These are phyloP conservation scores for Exophiala phaeomuriformis DNA, from an alignment of 2,329 filamentous ascomycete genomes.

Conservation along the genomic window DNA sequence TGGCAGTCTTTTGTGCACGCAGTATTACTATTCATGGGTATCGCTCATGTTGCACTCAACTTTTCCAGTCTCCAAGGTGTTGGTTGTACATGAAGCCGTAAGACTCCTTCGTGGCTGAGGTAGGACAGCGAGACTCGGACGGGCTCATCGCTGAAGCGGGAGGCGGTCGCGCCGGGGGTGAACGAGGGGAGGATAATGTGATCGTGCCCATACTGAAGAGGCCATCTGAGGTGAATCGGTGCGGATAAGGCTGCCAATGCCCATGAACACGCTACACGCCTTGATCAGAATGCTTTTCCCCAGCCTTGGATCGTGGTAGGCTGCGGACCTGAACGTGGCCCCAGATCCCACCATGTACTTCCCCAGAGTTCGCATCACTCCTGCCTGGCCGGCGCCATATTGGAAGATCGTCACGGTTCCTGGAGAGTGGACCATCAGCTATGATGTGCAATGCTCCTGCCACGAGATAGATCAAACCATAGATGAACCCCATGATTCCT, in stretches of 20 bases:
- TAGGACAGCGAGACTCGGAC: neutral
- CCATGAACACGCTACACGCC: conserved; percentile 77
- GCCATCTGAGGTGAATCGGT: conserved; percentile 75
- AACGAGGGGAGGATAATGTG: conserved; percentile 67
- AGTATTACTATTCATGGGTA: conserved; percentile 14
- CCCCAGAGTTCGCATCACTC: conserved; percentile 85
- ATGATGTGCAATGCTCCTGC: neutral
- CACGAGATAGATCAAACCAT: conserved; percentile 53
- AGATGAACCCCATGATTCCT: conserved; percentile 94
- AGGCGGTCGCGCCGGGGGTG: conserved; percentile 40
- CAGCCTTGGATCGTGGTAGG: neutral
- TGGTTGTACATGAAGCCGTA: conserved; percentile 13
- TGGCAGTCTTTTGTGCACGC: neutral
- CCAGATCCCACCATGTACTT: conserved; percentile 96
- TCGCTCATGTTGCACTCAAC: conserved; percentile 16
- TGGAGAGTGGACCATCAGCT: conserved; percentile 34
- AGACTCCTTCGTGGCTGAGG: neutral
- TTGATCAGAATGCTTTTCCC: neutral
- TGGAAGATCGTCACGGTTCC: conserved; percentile 91
- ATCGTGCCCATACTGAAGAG: conserved; percentile 66
- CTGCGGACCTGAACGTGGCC: conserved; percentile 78
- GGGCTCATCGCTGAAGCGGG: conserved; percentile 2
- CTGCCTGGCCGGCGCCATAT: conserved; percentile 86
- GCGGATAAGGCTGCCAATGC: conserved; percentile 91
- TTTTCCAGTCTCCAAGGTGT: conserved; percentile 12